Percentiles rank a stretch among this genome's conserved stretches.
These are phyloP conservation scores for Cymbidium sinense DNA, from an alignment of 106 monocot species.

Conservation along the genomic window DNA sequence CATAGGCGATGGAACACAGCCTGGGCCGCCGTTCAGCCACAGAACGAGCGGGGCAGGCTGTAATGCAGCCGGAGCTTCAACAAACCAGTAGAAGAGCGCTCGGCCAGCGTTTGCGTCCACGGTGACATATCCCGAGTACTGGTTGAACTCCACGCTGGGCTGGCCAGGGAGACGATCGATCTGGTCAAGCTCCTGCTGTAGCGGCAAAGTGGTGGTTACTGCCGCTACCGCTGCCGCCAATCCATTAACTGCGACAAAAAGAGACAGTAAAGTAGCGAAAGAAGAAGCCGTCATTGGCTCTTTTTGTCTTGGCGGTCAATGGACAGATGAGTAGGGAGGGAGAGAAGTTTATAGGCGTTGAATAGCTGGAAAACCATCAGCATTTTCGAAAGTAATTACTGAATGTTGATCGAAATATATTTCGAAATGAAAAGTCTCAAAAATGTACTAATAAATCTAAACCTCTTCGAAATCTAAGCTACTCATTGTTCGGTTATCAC, in stretches of 20 bases:
- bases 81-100: slow-evolving; percentile 95
- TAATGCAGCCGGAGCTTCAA: slow-evolving; percentile 38
- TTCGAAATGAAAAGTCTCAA: neutral
- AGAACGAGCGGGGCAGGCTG: slow-evolving; percentile 62
- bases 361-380: neutral
- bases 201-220: neutral
- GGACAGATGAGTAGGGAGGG: neutral
- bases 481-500: neutral
- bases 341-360: slow-evolving; percentile 9
- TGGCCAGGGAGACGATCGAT: slow-evolving; percentile 76
- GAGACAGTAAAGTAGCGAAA: neutral
- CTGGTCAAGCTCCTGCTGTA: slow-evolving; percentile 49
- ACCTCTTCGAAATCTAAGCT: neutral
- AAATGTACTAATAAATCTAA: neutral
- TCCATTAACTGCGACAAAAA: neutral
- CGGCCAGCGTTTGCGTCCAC: slow-evolving; percentile 58
- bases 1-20: slow-evolving; percentile 88
- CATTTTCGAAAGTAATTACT: neutral
- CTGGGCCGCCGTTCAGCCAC: slow-evolving; percentile 97
- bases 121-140: slow-evolving; percentile 94
- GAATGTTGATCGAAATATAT: neutral
- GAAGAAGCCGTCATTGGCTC: slow-evolving; percentile 7
- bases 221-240: neutral
- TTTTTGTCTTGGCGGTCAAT: neutral
- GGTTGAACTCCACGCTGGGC: slow-evolving; percentile 38